Percentiles rank a stretch among this genome's conserved stretches.
Evolutionary conservation across 108 stramenopile genomes (phyloP).

Genomic region (Nitzschia palea): DNA sequence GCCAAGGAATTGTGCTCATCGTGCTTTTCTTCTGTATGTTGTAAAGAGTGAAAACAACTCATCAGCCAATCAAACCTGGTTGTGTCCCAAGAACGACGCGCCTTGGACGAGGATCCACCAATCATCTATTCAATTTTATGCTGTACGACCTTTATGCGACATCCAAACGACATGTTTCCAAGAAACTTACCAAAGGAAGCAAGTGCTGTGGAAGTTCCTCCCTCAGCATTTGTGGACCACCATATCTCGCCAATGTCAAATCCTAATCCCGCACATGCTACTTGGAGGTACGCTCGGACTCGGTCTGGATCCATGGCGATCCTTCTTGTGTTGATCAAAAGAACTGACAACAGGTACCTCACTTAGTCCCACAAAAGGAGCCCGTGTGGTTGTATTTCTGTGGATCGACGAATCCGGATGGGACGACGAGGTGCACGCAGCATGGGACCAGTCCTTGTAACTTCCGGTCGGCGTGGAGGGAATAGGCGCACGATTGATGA

Average conservation of each 20-base stretch:
- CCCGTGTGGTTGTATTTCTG: too few species aligned
- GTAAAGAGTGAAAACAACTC: neutral
- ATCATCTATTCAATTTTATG: too few species aligned
- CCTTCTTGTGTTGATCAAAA: neutral
- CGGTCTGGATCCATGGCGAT: constrained; percentile 83
- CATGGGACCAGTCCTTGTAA: too few species aligned
- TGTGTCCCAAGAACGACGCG: neutral
- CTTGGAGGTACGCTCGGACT: constrained; percentile 88
- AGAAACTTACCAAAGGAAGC: constrained; percentile 64
- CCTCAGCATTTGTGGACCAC: constrained; percentile 85
- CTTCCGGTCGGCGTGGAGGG: too few species aligned
- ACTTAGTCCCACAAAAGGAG: too few species aligned
- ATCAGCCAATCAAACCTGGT: neutral
- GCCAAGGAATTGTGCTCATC: constrained; percentile 3
- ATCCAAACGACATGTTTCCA: neutral
- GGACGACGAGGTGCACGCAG: too few species aligned
- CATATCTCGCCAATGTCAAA: constrained; percentile 97
- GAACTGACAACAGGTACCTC: too few species aligned
- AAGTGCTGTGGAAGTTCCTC: constrained; percentile 57
- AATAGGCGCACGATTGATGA: too few species aligned
- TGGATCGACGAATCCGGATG: too few species aligned
- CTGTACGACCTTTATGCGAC: neutral
- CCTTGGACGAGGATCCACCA: constrained; percentile 9
- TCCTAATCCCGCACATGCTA: constrained; percentile 91
- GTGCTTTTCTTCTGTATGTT: constrained; percentile 33